Conservation (phyloP, 495 filamentous ascomycete species). For the Cudoniella acicularis region DNA sequence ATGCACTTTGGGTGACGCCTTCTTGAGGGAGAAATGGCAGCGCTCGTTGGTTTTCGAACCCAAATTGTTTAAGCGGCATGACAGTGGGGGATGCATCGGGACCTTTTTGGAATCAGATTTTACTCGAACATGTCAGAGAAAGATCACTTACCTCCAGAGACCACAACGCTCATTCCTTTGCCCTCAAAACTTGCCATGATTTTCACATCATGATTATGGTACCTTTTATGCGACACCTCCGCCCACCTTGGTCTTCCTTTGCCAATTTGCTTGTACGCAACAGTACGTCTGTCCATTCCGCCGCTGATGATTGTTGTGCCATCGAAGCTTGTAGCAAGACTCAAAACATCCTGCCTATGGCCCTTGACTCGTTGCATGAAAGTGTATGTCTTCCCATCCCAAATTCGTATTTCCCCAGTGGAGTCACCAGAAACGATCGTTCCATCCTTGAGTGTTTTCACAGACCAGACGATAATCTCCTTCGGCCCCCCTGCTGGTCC, state of each 20-base stretch:
- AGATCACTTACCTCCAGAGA: slow-evolving; percentile 75
- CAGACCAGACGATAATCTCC: slow-evolving; percentile 87
- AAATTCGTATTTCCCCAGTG: slow-evolving; percentile 86
- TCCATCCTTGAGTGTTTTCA: slow-evolving; percentile 80
- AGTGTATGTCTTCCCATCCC: slow-evolving; percentile 87
- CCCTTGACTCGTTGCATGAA: slow-evolving; percentile 78
- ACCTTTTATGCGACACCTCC: slow-evolving; percentile 74
- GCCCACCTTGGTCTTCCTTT: slow-evolving; percentile 67
- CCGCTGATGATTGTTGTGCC: slow-evolving; percentile 85
- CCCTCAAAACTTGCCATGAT: slow-evolving; percentile 88
- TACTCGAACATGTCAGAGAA: background rate
- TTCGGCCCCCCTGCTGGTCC: slow-evolving; percentile 72
- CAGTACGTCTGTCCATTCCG: slow-evolving; percentile 85
- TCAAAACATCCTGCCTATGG: slow-evolving; percentile 87
- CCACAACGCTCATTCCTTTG: slow-evolving; percentile 75
- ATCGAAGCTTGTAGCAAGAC: slow-evolving; percentile 72
- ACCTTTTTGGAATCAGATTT: slow-evolving; percentile 44
- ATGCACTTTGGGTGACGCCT: slow-evolving; percentile 64
- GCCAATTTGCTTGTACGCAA: slow-evolving; percentile 65
- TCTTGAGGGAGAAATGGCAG: slow-evolving; percentile 78
- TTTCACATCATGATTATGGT: slow-evolving; percentile 92
- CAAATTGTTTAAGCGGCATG: slow-evolving; percentile 73
- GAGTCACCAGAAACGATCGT: slow-evolving; percentile 94
- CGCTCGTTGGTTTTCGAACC: slow-evolving; percentile 73
- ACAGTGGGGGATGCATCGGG: slow-evolving; percentile 81